These are phyloP conservation scores for Cryptococcus hybrid DNA, from an alignment of 1,284 basidiomycete species.

Conservation along the genomic window DNA sequence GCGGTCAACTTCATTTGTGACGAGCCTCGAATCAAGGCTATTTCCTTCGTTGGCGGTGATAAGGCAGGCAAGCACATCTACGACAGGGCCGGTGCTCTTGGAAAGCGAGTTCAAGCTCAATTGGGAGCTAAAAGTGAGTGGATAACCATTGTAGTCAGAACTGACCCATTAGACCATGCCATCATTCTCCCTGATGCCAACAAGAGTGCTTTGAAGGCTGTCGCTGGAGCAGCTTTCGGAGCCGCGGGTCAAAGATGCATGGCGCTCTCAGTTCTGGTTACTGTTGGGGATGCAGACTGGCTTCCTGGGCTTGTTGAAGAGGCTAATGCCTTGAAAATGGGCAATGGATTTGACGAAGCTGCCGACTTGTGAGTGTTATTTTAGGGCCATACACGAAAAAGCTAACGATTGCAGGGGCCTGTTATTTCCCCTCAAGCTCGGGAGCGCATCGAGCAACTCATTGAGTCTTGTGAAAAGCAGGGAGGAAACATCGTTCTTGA, in stretches of 20 bases:
- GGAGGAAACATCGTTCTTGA: constrained; percentile 88
- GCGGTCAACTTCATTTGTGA: constrained; percentile 96
- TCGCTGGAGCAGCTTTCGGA: constrained; percentile 93
- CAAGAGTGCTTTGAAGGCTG: constrained; percentile 90
- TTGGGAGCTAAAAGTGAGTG: constrained; percentile 79
- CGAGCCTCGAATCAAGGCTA: constrained; percentile 84
- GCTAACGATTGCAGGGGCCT: constrained; percentile 64
- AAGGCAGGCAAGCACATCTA: constrained; percentile 92
- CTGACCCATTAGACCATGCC: constrained; percentile 60
- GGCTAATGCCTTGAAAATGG: constrained; percentile 76
- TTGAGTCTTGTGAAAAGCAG: constrained; percentile 76
- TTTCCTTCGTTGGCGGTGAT: constrained; percentile 97
- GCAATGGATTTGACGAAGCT: constrained; percentile 83
- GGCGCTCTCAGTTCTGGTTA: constrained; percentile 70
- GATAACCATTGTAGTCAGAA: too few species aligned
- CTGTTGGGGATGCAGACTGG: constrained; percentile 75
- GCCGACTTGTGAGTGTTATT: constrained; percentile 72
- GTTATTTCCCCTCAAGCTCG: constrained; percentile 89
- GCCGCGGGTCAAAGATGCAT: constrained; percentile 97
- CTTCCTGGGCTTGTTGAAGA: constrained; percentile 83
- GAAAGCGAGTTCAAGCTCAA: constrained; percentile 93
- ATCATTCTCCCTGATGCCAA: constrained; percentile 96
- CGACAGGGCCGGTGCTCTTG: constrained; percentile 56
- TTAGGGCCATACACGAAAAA: too few species aligned
- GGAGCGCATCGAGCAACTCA: constrained; percentile 70